phyloP scores from a whole-genome alignment of 1,139 yeast genomes.

The Candida sp. region DNA sequence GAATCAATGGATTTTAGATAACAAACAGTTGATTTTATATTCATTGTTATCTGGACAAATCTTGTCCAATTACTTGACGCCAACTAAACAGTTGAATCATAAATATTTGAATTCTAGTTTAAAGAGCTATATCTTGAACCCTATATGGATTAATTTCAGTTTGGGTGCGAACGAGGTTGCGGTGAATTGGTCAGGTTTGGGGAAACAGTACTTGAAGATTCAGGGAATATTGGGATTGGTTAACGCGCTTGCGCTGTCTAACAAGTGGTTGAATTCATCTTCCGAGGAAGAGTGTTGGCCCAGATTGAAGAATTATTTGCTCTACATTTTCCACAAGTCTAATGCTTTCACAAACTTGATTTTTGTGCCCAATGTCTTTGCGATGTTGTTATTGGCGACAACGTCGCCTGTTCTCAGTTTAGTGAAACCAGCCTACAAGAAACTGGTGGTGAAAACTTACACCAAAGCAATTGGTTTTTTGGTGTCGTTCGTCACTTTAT shows the following conservation, averaged over 20 bases:
- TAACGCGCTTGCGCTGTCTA: constrained; percentile 19
- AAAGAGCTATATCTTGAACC: constrained; percentile 32
- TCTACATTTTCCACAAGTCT: constrained; percentile 23
- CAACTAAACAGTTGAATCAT: constrained; percentile 36
- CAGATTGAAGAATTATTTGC: constrained; percentile 14
- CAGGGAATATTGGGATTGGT: constrained; percentile 19
- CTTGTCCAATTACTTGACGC: constrained; percentile 41
- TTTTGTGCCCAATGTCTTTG: constrained; percentile 33
- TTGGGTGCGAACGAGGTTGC: constrained; percentile 23
- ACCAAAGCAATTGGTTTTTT: constrained; percentile 33
- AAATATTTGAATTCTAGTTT: constrained; percentile 32
- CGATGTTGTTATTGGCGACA: constrained; percentile 32
- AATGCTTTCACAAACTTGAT: constrained; percentile 34
- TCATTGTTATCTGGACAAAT: constrained; percentile 40
- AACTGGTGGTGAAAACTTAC: constrained; percentile 30
- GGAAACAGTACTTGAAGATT: constrained; percentile 24
- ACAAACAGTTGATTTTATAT: constrained; percentile 31
- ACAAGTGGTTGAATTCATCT: constrained; percentile 20
- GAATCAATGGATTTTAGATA: constrained; percentile 20
- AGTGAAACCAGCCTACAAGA: constrained; percentile 17
- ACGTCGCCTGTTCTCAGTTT: constrained; percentile 29
- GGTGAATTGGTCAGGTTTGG: constrained; percentile 28
- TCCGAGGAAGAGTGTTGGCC: constrained; percentile 6
- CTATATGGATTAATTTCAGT: constrained; percentile 42
- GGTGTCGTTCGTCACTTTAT: constrained; percentile 29